phyloP scores from a whole-genome alignment of 352 stramenopile genomes.

The Salisapilia sapeloensis region DNA sequence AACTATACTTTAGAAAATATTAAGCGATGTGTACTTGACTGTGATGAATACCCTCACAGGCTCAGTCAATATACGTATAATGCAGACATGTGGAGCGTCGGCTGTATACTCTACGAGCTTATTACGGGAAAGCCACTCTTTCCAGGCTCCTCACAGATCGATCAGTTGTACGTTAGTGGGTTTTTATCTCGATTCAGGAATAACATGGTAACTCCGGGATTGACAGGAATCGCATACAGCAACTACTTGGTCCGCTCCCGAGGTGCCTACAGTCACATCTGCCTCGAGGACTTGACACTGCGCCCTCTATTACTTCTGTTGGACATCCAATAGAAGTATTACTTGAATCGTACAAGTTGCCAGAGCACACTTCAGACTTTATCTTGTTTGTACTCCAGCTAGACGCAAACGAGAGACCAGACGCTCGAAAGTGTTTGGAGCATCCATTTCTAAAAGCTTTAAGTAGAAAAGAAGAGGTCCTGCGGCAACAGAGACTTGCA shows the following conservation, averaged over 20 bases:
- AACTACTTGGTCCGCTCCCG: constrained; percentile 39
- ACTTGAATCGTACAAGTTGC: constrained; percentile 18
- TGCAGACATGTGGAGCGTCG: constrained; percentile 68
- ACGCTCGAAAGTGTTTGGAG: constrained; percentile 21
- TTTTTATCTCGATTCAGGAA: constrained; percentile 1
- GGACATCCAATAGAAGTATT: constrained; percentile 23
- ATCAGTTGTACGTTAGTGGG: constrained; percentile 38
- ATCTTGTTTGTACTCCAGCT: constrained; percentile 35
- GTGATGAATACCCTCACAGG: constrained; percentile 6
- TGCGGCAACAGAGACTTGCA: constrained; percentile 2
- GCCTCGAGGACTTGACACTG: too few species aligned
- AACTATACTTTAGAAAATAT: neutral
- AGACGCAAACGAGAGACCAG: constrained; percentile 34
- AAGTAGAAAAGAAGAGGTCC: constrained; percentile 17
- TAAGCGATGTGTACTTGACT: neutral
- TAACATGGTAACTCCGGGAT: neutral
- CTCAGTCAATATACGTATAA: constrained; percentile 68
- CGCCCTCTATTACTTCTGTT: constrained; percentile 7
- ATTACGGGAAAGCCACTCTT: constrained; percentile 63
- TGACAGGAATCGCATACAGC: constrained; percentile 56
- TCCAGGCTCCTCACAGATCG: constrained; percentile 54
- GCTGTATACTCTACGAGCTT: constrained; percentile 58
- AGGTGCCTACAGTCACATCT: constrained; percentile 15
- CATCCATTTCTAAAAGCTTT: constrained; percentile 41
- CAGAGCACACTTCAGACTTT: constrained; percentile 52